phyloP scores from a whole-genome alignment of 345 rosid species.

The Camelina neglecta region DNA sequence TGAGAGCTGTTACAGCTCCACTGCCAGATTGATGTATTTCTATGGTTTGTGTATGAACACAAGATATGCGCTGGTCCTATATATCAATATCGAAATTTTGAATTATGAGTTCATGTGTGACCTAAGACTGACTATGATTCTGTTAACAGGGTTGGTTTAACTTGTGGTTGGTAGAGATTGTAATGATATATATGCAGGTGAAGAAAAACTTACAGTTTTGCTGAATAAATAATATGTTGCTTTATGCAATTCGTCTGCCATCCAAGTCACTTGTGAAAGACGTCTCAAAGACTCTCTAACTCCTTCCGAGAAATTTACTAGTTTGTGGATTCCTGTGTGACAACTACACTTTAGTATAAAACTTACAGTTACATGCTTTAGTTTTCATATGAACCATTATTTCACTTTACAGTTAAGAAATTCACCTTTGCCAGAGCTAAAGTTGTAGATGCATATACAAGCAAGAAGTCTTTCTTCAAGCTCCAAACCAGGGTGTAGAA shows the following conservation, averaged over 20 bases:
- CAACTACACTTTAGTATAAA: conserved; percentile 29
- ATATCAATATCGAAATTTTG: conserved; percentile 12
- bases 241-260: conserved; percentile 92
- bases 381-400: background rate
- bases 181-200: background rate
- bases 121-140: conserved; percentile 10
- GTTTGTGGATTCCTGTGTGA: conserved; percentile 77
- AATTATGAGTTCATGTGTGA: background rate
- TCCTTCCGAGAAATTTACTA: conserved; percentile 80
- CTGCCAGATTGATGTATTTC: conserved; percentile 63
- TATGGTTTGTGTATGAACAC: conserved; percentile 88
- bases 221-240: conserved; percentile 80
- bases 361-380: conserved; percentile 2
- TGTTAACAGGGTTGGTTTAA: background rate
- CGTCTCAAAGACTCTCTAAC: conserved; percentile 85
- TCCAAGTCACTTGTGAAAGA: conserved; percentile 84
- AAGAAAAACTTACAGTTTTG: conserved; percentile 64
- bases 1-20: conserved; percentile 87
- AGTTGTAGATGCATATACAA: conserved; percentile 84
- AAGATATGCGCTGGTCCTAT: conserved; percentile 78
- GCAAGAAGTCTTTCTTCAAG: conserved; percentile 87
- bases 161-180: background rate
- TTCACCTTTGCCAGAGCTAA: conserved; percentile 86
- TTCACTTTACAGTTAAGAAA: background rate
- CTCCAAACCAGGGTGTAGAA: conserved; percentile 82